Conservation (phyloP, 2,329 filamentous ascomycete species). For the Paraconiothyrium brasiliense region DNA sequence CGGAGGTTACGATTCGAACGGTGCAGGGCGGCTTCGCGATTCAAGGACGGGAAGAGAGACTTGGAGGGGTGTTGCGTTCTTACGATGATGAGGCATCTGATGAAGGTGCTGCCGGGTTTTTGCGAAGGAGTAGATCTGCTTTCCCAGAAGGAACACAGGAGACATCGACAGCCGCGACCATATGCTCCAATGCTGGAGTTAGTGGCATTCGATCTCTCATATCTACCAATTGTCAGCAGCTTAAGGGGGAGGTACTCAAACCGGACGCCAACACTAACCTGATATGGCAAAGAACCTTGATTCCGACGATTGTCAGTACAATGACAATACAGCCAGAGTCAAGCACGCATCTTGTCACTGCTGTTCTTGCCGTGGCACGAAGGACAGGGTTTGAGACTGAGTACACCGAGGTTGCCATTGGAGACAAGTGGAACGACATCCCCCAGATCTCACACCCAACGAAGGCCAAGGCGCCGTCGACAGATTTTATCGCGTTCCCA, state of each 20-base stretch:
- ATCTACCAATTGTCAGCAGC: not conserved
- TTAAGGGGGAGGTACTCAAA: conserved; percentile 34
- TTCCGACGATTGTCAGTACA: conserved; percentile 33
- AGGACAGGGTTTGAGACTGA: conserved; percentile 21
- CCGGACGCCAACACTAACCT: conserved; percentile 49
- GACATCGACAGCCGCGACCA: conserved; percentile 17
- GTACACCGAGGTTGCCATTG: conserved; percentile 28
- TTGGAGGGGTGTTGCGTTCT: conserved; percentile 31
- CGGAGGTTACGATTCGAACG: conserved; percentile 12
- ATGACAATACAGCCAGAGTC: not conserved
- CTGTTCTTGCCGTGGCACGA: conserved; percentile 37
- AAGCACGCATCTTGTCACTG: conserved; percentile 23
- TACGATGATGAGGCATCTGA: not conserved
- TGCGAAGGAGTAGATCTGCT: not conserved
- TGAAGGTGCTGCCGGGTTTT: not conserved
- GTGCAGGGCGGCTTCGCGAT: conserved; percentile 44
- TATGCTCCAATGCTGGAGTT: conserved; percentile 41
- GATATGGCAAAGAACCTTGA: conserved; percentile 46
- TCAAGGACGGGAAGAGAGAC: conserved; percentile 33
- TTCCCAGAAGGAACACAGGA: conserved; percentile 34
- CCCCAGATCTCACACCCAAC: conserved; percentile 22
- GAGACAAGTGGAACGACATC: conserved; percentile 33
- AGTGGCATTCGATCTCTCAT: conserved; percentile 34
- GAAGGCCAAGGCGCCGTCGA: not conserved
- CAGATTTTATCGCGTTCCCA: not conserved